Base-by-base conservation (phyloP, 768 basidiomycete genomes). In the Lentinula sp. region DNA sequence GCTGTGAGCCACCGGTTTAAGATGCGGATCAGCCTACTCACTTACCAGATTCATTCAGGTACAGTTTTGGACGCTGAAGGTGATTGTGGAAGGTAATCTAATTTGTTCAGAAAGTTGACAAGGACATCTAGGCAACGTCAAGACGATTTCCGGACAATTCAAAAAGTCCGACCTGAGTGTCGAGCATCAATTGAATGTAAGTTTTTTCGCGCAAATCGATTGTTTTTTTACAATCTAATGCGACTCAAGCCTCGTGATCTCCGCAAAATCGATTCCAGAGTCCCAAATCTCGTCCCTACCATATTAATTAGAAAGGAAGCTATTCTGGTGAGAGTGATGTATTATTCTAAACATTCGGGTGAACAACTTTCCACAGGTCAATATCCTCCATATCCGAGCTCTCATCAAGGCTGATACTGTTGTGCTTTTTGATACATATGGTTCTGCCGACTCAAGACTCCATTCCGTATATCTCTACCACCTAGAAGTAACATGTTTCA, bases 211-310 rank as follows among this genome's bases (percentile, higher is more conserved):
- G 23, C 36, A 41, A 60, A 56, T 48, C 65, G 57, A 43, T 53
- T 37, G 54, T 64, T 63, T 57, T 68, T 65, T 70, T 62, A 45
- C 23, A 53, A 61, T 63, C 62, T 65, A 56, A 69, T 39, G 42
- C 63, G 63, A 62, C 60, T 66, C 65, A 66, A 65, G 91, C 90
- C 94, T 66, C 90, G 96, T 80, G 96, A 98, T 78, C 80, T 98
- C 23, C 88, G 96, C 59, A 97, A 98, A 79, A 91, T 98, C 66
- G 96, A 98, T 76, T 95, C 93, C 4, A 82, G 93, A 66, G 84
- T 95, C 65, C 94, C 95, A 39, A 97, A 95, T 73, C 85, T 96
- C 60, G 90, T 98, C 16, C 95, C 95, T 43, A 95, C 95, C 45
- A 95, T 98, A 68, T 83, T 98, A 60, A 84, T 90, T 57, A 83